Evolutionary conservation across 2,329 filamentous ascomycete species (phyloP), one percentile per base, ranked within the genome.

Genomic region (Fusarium citri): DNA sequence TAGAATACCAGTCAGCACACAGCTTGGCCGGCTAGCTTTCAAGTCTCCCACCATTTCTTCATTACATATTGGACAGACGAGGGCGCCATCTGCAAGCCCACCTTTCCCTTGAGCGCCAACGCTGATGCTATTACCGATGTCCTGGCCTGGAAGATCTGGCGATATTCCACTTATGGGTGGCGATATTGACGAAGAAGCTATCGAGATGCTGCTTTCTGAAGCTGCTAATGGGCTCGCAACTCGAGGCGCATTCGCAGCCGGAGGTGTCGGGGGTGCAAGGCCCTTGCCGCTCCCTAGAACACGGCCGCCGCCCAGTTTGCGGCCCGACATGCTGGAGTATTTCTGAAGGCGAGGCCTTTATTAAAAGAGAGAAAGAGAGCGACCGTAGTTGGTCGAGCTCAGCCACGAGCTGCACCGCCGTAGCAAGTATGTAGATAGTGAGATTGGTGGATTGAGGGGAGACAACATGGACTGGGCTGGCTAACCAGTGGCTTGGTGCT

Each of bases 1-100:
- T 5, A 14, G 5, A 5, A 31, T 3, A 22, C 49, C 18, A 50
- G 26, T 56, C 23, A 40, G 22, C 12, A 20, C 8, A 20, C 5
- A 25, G 9, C 10, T 26, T 31, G 15, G 11, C 18, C 25, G 8
- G n/a, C n/a, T 6, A 42, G 23, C 16, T 42, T 11, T 16, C 11
- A 7, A 3, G 4, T n/a, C 9, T 18, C 83, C 69, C 83, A 96
- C 94, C 96, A 99, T 99, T 80, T 98, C 94, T 82, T 98, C 97
- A 74, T 91, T 94, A 81, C 96, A 99, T 78, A 99, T 99, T n/a
- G 96, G 96, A 79, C 96, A 99, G 58, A 95, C 89, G 63, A 99
- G 89, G 79, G 88, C 88, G 70, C 88, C 63, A 64, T 78, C 73
- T 11, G 75, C 68, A 15, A 86, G 50, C 82, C 85, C 68, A 86